Base-by-base conservation (phyloP, 352 stramenopile genomes). In the Phytophthora meadii region DNA sequence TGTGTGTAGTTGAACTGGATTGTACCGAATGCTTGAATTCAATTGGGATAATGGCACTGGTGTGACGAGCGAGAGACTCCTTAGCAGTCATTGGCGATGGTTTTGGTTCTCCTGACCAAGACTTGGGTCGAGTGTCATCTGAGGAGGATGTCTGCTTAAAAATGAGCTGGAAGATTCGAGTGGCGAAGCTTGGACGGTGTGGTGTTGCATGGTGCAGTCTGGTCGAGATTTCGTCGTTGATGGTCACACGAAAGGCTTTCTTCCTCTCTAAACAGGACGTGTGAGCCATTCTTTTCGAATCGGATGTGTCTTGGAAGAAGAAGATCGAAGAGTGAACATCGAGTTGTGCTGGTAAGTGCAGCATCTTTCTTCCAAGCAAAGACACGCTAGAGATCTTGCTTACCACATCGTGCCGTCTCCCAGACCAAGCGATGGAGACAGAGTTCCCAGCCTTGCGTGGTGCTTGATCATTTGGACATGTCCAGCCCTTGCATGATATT, bases 161-260 rank as follows among this genome's bases (percentile, higher is more conserved):
- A n/a, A 75, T n/a, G 22, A 71, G 34, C 27, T 59, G 34, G 9
- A 65, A 39, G 28, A 74, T 54, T 17, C 59, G 65, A 34, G 54
- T 25, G 7, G 61, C 49, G 17, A 74, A 63, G 19, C 44, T 55
- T 9, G 54, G 60, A 15, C 17, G 49, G 19, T 9, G 28, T 30
- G 22, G 2, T 15, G 14, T 37, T 24, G 22, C 39, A 5, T 22
- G 11, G 6, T 44, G 44, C 6, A 40, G 30, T 15, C 37, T 58
- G 11, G 22, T 37, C 37, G 49, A 9, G 9, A 8, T 32, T 22
- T 37, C 34, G 5, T 27, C 14, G 8, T 30, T 49, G 22, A 5
- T 54, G 12, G 54, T 24, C 25, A 64, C 47, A 17, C 37, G 37
- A 46, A 51, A 50, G 34, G 46, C 39, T 64, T 32, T 34, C 27